phyloP scores from a whole-genome alignment of 2,329 filamentous ascomycete species.

The Nakataea oryzae region DNA sequence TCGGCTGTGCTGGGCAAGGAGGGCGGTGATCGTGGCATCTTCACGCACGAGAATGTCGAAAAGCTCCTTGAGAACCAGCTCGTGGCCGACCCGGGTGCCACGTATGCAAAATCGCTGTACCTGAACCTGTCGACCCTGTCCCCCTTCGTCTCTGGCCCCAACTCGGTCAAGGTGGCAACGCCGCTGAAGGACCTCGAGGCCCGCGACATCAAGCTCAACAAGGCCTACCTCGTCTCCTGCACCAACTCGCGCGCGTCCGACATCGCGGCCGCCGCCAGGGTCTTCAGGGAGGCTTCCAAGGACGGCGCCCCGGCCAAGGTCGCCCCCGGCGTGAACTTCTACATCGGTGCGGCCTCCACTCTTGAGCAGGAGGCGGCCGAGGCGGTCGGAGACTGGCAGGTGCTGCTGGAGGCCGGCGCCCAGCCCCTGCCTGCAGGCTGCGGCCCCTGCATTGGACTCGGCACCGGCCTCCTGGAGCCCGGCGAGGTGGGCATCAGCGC shows the following conservation, averaged over 20 bases:
- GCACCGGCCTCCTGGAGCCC: constrained; percentile 61
- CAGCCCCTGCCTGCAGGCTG: constrained; percentile 62
- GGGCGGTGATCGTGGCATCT: constrained; percentile 33
- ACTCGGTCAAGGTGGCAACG: constrained; percentile 80
- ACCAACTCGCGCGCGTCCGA: constrained; percentile 81
- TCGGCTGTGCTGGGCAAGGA: constrained; percentile 49
- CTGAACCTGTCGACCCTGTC: constrained; percentile 75
- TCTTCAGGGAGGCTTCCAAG: constrained; percentile 71
- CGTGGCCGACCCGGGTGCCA: constrained; percentile 62
- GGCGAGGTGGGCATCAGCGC: constrained; percentile 78
- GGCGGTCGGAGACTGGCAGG: constrained; percentile 76
- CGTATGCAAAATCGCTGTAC: constrained; percentile 75
- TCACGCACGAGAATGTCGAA: constrained; percentile 66
- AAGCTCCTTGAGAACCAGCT: constrained; percentile 58
- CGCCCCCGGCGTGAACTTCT: constrained; percentile 68
- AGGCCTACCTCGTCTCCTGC: constrained; percentile 82
- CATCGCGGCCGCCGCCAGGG: constrained; percentile 68
- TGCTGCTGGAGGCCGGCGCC: constrained; percentile 71
- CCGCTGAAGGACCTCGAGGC: constrained; percentile 64
- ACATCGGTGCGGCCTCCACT: constrained; percentile 78
- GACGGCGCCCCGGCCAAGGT: constrained; percentile 58
- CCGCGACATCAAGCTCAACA: constrained; percentile 68
- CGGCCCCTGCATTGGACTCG: constrained; percentile 75
- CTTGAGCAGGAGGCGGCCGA: constrained; percentile 70
- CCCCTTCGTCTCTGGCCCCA: constrained; percentile 78